phyloP scores from a whole-genome alignment of 2,329 filamentous ascomycete genomes.

The Trichophyton equinum region DNA sequence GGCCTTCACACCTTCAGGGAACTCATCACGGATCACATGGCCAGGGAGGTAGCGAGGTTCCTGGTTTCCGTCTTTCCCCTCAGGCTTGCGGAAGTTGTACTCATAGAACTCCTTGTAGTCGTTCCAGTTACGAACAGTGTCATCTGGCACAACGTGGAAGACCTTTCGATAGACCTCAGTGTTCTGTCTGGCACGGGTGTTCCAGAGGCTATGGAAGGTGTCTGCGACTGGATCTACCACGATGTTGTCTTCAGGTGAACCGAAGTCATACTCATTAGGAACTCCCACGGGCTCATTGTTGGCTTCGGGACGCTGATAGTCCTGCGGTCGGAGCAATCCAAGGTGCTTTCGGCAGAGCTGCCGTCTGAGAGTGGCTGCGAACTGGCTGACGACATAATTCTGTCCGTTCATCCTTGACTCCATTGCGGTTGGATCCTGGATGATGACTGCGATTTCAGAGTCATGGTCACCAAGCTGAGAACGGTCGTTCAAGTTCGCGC shows the following conservation, averaged over 20 bases:
- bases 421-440: constrained; percentile 62
- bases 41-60: constrained; percentile 61
- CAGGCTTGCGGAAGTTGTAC: constrained; percentile 43
- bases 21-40: constrained; percentile 72
- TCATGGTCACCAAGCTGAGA: constrained; percentile 76
- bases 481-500: constrained; percentile 55
- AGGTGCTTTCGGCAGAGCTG: constrained; percentile 86
- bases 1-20: constrained; percentile 58
- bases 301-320: constrained; percentile 46
- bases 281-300: constrained; percentile 48
- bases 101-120: constrained; percentile 53
- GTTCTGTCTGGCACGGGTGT: constrained; percentile 45
- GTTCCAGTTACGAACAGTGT: constrained; percentile 46
- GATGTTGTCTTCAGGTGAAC: constrained; percentile 34
- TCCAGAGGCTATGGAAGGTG: constrained; percentile 45
- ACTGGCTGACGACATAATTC: constrained; percentile 58
- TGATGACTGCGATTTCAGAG: constrained; percentile 78
- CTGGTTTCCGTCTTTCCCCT: constrained; percentile 28
- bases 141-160: constrained; percentile 51
- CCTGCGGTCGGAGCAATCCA: constrained; percentile 63
- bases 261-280: constrained; percentile 45
- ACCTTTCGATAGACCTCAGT: constrained; percentile 49
- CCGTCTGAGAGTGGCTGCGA: constrained; percentile 68
- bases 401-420: constrained; percentile 61
- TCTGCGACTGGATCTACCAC: constrained; percentile 49